phyloP scores from a whole-genome alignment of 2,329 filamentous ascomycete species.

The Pseudopithomyces chartarum region DNA sequence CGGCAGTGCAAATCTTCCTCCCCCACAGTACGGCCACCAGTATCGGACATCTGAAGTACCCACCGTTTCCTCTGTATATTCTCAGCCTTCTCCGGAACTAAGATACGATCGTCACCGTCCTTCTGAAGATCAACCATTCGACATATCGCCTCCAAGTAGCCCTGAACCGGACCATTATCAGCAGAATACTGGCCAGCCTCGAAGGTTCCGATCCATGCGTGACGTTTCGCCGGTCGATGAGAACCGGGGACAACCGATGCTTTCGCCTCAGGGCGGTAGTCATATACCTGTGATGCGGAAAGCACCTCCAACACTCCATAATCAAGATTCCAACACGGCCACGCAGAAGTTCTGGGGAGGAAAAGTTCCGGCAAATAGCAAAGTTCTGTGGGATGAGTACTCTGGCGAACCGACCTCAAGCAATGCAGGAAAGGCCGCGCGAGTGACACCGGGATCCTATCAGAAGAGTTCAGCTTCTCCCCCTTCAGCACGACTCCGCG shows the following conservation, averaged over 20 bases:
- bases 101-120: conserved; percentile 27
- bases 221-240: conserved; percentile 49
- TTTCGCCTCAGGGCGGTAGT: conserved; percentile 19
- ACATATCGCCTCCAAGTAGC: conserved; percentile 47
- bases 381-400: conserved; percentile 65
- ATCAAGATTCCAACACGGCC: conserved; percentile 17
- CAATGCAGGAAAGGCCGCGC: conserved; percentile 57
- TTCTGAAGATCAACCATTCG: conserved; percentile 26
- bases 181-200: conserved; percentile 21
- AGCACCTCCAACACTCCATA: conserved; percentile 27
- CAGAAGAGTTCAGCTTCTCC: conserved; percentile 24
- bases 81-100: conserved; percentile 56
- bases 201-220: conserved; percentile 40
- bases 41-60: conserved; percentile 34
- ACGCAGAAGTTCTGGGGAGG: conserved; percentile 44
- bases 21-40: conserved; percentile 28
- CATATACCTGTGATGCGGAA: conserved; percentile 43
- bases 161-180: conserved; percentile 39
- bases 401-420: conserved; percentile 69
- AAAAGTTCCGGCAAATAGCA: conserved; percentile 40
- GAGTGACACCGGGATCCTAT: conserved; percentile 58
- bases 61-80: conserved; percentile 64
- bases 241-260: conserved; percentile 22
- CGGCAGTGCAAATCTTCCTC: conserved; percentile 24
- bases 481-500: conserved; percentile 13